These are phyloP conservation scores for Nicotiana sylvestris DNA, from an alignment of 257 asterid species.

Conservation along the genomic window DNA sequence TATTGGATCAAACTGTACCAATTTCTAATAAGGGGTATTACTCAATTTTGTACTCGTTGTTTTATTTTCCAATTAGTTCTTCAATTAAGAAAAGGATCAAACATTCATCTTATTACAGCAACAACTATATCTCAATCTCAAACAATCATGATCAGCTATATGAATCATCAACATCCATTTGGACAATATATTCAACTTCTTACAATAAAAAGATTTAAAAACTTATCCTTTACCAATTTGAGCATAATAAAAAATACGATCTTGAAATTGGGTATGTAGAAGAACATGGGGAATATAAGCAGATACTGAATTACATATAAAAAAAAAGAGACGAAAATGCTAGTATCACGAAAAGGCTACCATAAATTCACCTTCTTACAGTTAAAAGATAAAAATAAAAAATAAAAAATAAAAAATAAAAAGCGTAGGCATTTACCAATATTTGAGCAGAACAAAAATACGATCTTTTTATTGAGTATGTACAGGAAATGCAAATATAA, in stretches of 20 bases:
- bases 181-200: neutral
- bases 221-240: neutral
- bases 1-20: neutral
- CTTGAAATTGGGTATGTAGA: neutral
- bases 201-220: too few relatives aligned
- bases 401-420: too few relatives aligned
- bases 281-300: neutral
- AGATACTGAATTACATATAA: too few relatives aligned
- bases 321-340: neutral
- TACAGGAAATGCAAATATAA: neutral
- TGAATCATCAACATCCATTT: neutral
- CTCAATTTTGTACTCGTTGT: neutral
- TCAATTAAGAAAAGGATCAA: neutral
- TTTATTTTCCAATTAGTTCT: neutral
- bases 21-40: neutral
- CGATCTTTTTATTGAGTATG: neutral
- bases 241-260: neutral
- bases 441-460: too few relatives aligned
- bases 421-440: too few relatives aligned
- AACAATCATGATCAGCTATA: neutral
- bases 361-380: too few relatives aligned
- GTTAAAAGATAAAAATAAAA: too few relatives aligned
- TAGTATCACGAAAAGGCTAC: neutral
- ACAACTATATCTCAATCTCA: neutral
- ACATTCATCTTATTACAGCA: neutral